phyloP scores from a whole-genome alignment of 108 stramenopile species.

The Skeletonema potamos region DNA sequence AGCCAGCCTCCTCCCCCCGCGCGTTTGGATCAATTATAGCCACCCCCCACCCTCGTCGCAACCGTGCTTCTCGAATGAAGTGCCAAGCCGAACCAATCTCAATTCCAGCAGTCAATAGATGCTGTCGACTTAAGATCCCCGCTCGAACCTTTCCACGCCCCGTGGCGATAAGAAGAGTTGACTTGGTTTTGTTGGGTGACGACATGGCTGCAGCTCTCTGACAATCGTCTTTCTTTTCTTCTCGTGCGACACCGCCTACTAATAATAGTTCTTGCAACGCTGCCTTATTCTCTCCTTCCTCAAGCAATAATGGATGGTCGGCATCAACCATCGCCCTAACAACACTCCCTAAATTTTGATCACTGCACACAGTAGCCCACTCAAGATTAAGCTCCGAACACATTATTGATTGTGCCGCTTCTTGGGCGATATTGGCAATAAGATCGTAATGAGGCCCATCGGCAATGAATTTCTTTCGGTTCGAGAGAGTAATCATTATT shows the following conservation, averaged over 20 bases:
- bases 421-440: constrained; percentile 59
- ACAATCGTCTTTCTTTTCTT: neutral
- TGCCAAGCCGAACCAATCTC: constrained; percentile 42
- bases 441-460: constrained; percentile 78
- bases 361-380: constrained; percentile 67
- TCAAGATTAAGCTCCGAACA: constrained; percentile 52
- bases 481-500: constrained; percentile 49
- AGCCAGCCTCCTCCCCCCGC: constrained; percentile 26
- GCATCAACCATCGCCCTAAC: constrained; percentile 64
- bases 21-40: constrained; percentile 38
- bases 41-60: constrained; percentile 15
- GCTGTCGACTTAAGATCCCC: constrained; percentile 35
- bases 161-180: constrained; percentile 37
- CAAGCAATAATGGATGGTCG: constrained; percentile 30
- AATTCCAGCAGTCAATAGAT: constrained; percentile 37
- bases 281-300: constrained; percentile 5
- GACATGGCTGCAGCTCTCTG: constrained; percentile 5
- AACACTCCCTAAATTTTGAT: constrained; percentile 18
- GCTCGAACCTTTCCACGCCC: constrained; percentile 42
- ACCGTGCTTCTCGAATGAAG: constrained; percentile 32
- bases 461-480: constrained; percentile 66
- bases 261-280: constrained; percentile 10
- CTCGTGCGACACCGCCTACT: neutral
- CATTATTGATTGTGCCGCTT: constrained; percentile 73
- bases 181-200: constrained; percentile 1